Percentiles rank a stretch among this genome's conserved stretches.
Conservation (phyloP, 495 filamentous ascomycete genomes). For the Aspergillus funiculosus region DNA sequence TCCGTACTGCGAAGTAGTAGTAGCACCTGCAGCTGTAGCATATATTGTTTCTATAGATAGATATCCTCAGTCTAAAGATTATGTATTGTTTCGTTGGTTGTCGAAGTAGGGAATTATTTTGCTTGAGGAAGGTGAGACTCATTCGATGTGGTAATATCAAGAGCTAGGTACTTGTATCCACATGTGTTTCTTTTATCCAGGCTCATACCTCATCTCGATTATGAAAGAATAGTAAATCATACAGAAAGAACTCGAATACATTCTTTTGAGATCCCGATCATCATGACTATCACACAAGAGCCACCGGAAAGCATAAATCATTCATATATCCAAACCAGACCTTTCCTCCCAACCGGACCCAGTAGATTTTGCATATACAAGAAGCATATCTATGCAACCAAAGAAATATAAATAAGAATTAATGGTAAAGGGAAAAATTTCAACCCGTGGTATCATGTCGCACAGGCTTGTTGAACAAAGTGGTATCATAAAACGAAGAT, state of each 20-base stretch:
- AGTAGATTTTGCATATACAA: constrained; percentile 6
- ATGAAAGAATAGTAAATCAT: not conserved
- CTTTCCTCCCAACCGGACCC: not conserved
- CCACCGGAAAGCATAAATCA: constrained; percentile 12
- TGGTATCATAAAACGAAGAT: constrained; percentile 38
- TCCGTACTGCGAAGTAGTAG: no score
- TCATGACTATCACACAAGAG: constrained; percentile 7
- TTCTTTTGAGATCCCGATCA: not conserved
- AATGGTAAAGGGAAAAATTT: constrained; percentile 23
- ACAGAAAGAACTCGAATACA: not conserved
- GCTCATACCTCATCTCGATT: no score
- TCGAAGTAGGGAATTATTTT: no score
- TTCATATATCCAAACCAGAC: not conserved
- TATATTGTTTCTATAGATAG: no score
- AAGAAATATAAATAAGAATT: constrained; percentile 9
- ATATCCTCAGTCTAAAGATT: no score
- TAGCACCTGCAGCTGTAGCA: no score
- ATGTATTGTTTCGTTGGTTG: no score
- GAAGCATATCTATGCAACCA: constrained; percentile 6
- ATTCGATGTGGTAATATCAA: no score
- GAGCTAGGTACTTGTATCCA: no score
- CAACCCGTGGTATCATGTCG: constrained; percentile 40
- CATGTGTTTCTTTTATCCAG: no score
- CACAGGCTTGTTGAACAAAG: constrained; percentile 41
- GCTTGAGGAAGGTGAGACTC: no score